Conservation (phyloP, 148 eudicot species). For the Dysphania ambrosioides region DNA sequence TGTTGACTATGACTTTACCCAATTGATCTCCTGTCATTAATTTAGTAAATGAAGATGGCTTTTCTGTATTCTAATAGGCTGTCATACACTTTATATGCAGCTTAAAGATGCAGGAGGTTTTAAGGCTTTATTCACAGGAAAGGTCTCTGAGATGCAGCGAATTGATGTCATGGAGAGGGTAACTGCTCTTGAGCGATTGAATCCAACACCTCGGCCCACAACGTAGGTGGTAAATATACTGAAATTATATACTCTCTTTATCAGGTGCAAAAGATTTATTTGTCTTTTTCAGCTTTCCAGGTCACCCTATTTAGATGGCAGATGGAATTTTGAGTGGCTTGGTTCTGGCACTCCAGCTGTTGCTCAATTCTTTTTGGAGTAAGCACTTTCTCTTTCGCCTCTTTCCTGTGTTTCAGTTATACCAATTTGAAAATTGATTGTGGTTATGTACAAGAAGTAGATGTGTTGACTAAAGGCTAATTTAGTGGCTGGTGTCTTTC, state of each 20-base stretch:
- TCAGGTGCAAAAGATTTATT: conserved; percentile 32
- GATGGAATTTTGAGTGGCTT: conserved; percentile 89
- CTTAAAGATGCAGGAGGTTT: conserved; percentile 88
- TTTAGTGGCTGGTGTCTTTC: conserved; percentile 17
- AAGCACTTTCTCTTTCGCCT: conserved; percentile 33
- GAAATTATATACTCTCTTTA: conserved; percentile 14
- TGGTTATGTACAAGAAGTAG: neutral
- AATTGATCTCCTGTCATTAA: neutral
- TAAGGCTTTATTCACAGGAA: conserved; percentile 67
- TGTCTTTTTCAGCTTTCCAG: conserved; percentile 60
- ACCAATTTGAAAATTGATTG: neutral
- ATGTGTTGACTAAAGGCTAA: conserved; percentile 19
- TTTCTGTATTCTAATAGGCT: conserved; percentile 4
- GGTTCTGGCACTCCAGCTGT: conserved; percentile 76
- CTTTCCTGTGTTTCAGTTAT: conserved; percentile 13
- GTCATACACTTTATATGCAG: conserved; percentile 35
- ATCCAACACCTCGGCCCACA: conserved; percentile 93
- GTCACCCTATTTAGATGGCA: conserved; percentile 87
- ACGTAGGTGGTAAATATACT: conserved; percentile 65
- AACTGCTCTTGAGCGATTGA: conserved; percentile 78
- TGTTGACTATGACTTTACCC: neutral
- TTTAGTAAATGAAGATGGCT: neutral
- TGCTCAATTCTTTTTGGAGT: conserved; percentile 57
- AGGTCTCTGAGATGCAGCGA: conserved; percentile 65
- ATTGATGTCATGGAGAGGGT: conserved; percentile 89